These are phyloP conservation scores for Ogataea nakhonphanomensis DNA, from an alignment of 805 yeast species.

Conservation along the genomic window DNA sequence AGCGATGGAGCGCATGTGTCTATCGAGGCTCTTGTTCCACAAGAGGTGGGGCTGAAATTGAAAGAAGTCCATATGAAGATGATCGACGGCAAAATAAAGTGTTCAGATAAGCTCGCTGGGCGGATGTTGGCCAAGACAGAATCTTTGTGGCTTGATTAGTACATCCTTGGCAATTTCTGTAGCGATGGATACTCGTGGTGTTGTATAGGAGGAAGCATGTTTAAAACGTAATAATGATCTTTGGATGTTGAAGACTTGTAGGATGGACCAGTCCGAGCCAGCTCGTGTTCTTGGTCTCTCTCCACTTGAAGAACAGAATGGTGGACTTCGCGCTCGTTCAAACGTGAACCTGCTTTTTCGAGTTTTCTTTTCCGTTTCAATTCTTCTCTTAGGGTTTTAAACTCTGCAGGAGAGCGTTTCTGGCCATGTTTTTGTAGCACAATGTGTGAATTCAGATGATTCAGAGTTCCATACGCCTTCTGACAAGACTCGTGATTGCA, in stretches of 20 bases:
- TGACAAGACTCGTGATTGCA: conserved; percentile 47
- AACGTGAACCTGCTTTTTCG: conserved; percentile 19
- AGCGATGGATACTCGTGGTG: conserved; percentile 9
- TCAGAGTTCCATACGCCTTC: conserved; percentile 58
- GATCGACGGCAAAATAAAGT: conserved; percentile 14
- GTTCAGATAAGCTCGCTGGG: conserved; percentile 8
- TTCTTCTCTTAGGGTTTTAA: conserved; percentile 44
- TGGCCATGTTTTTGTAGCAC: conserved; percentile 51
- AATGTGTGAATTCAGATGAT: conserved; percentile 57
- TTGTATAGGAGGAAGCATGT: conserved; percentile 15
- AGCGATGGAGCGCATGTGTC: conserved; percentile 5
- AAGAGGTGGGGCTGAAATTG: conserved; percentile 29
- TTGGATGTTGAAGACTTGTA: conserved; percentile 5
- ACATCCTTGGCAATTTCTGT: conserved; percentile 4
- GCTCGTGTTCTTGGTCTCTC: conserved; percentile 6
- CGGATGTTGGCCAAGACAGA: conserved; percentile 18
- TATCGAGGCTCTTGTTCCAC: conserved; percentile 41
- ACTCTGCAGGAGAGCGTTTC: conserved; percentile 53
- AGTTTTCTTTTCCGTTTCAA: conserved; percentile 32
- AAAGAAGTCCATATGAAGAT: conserved; percentile 8
- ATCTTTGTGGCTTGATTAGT: conserved; percentile 8
- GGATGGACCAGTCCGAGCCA: neutral
- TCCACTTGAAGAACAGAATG: conserved; percentile 1
- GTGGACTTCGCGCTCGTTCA: conserved; percentile 14
- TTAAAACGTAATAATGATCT: conserved; percentile 11